phyloP scores from a whole-genome alignment of 106 monocot genomes.

The Dactylorhiza incarnata region DNA sequence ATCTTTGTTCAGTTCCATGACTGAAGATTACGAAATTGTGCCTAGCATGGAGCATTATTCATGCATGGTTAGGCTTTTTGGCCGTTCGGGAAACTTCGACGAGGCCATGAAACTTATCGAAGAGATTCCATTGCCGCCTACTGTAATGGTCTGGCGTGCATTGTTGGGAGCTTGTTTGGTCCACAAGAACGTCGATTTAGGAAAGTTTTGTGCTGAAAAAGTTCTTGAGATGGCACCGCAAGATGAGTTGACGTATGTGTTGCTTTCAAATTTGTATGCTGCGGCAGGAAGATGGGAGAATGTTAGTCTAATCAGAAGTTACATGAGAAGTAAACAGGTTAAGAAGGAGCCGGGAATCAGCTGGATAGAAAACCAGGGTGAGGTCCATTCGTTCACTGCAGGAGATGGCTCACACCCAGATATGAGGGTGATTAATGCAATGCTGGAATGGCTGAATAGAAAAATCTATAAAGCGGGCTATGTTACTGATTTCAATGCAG shows the following conservation, averaged over 20 bases:
- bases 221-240: constrained; percentile 58
- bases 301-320: constrained; percentile 53
- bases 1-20: constrained; percentile 46
- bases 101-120: constrained; percentile 65
- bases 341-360: constrained; percentile 69
- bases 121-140: constrained; percentile 46
- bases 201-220: constrained; percentile 55
- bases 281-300: constrained; percentile 43
- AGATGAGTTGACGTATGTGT: constrained; percentile 58
- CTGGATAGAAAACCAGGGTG: constrained; percentile 66
- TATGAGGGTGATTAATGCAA: constrained; percentile 51
- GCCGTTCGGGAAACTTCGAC: constrained; percentile 55
- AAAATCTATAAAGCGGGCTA: constrained; percentile 51
- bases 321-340: constrained; percentile 59
- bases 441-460: constrained; percentile 66
- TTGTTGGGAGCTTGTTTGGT: constrained; percentile 67
- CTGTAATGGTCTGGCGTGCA: constrained; percentile 65
- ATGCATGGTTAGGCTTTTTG: constrained; percentile 85
- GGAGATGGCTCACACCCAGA: constrained; percentile 53
- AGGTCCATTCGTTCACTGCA: constrained; percentile 53
- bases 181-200: constrained; percentile 71
- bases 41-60: constrained; percentile 82
- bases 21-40: constrained; percentile 37
- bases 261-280: constrained; percentile 78
- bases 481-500: constrained; percentile 32